Base-by-base conservation (phyloP, 257 asterid species). In the Solanum appendiculatum region DNA sequence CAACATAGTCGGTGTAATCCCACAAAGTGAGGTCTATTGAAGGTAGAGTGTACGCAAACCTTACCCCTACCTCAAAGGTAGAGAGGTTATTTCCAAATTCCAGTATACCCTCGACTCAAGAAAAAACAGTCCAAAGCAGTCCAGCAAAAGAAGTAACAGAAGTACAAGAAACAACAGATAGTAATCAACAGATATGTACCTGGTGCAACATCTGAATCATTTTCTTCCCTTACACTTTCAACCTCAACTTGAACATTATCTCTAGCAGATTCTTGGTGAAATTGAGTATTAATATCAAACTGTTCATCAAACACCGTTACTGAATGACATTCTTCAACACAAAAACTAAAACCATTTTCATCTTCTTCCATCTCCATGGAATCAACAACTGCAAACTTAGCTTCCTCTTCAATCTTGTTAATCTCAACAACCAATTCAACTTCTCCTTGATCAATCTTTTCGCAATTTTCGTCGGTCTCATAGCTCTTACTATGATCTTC, bases 321-420 rank as follows among this genome's bases (percentile, higher is more conserved):
- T 33, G 91, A 74, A 83, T 40, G 86, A 75, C 88, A 85, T 70
- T 88, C 92, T 84, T 91, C 91, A 3, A 95, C 92, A 87, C 92
- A 92, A 90, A 95, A 92, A 80, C 88, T 92, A 54, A 93, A 90
- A 83, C 93, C 91, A 66, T 86, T 90, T 15, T 92, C 97, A 86
- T 92, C 93, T 72, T 93, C 98, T 83, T 93, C 95, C 13, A 92
- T 88, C 46, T 93, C 98, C 97, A 93, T 88, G 48, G 91, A 92
- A 39, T 93, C 96, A 66, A 93, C 88, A 81, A 88, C 81, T 34
- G 89, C 86, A 89, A 89, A 92, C 75, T 90, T 89, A 85, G 93
- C 91, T 75, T 90, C 93, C 89, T 85, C 88, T 16, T 92, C 88
- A 54, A 14, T 90, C 66, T 88, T 87, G 83, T 15, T 89, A 63